Evolutionary conservation across 202 grass and related monocot genomes (phyloP).

Genomic region (Zoysia matrella): DNA sequence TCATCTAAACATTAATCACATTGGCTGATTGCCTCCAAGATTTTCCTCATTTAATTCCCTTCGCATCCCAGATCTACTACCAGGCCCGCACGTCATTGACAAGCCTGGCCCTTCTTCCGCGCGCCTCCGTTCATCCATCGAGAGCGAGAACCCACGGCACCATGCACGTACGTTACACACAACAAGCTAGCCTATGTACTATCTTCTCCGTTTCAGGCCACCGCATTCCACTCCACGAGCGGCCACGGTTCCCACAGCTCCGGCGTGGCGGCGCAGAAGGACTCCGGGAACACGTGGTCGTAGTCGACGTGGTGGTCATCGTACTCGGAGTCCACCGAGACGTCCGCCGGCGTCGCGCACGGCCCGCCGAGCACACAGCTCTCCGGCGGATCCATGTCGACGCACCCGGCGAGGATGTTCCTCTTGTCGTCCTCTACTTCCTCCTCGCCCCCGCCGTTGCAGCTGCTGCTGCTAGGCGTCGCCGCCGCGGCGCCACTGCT

Average conservation of each 20-base stretch:
- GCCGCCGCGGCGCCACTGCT: not conserved
- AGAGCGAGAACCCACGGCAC: not conserved
- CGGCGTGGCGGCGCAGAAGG: constrained; percentile 52
- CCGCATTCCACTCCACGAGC: constrained; percentile 58
- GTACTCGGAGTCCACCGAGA: constrained; percentile 54
- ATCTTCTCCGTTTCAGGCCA: constrained; percentile 31
- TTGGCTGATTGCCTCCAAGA: constrained; percentile 20
- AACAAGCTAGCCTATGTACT: not conserved
- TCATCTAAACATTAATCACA: constrained; percentile 2
- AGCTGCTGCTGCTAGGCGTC: constrained; percentile 52
- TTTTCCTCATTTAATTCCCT: not conserved
- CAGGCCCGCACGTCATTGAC: constrained; percentile 19
- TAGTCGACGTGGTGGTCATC: constrained; percentile 34
- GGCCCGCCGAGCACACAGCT: constrained; percentile 56
- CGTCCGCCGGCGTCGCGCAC: constrained; percentile 46
- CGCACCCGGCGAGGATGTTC: constrained; percentile 29
- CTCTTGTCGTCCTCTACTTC: constrained; percentile 48
- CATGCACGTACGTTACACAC: constrained; percentile 40
- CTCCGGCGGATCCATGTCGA: constrained; percentile 41
- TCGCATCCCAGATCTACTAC: not conserved
- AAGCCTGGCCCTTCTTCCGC: not conserved
- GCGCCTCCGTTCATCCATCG: not conserved
- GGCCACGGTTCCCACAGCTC: constrained; percentile 67
- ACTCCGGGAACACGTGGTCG: constrained; percentile 41
- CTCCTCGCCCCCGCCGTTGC: constrained; percentile 17